Base-by-base conservation (phyloP, 345 rosid genomes). In the Hibiscus tridactylites region DNA sequence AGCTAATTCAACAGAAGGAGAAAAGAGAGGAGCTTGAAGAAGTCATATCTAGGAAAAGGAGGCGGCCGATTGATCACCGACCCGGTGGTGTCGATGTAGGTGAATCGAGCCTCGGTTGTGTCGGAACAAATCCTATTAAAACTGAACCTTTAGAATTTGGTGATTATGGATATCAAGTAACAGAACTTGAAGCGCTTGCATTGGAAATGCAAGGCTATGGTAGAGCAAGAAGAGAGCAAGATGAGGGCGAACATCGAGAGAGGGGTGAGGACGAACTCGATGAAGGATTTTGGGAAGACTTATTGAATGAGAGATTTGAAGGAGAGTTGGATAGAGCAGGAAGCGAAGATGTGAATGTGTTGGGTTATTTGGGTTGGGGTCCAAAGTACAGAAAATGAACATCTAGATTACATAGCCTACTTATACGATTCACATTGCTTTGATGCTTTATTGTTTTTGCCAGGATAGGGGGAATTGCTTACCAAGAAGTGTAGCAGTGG, bases 121-220 rank as follows among this genome's bases (percentile, higher is more conserved):
- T 37, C 2, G 72, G 62, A 7, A 42, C n/a, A 17, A 71, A 29
- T 12, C 61, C 75, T 7, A 74, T 86, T n/a, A 93, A 89, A 72
- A 52, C 46, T 5, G 91, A 87, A 49, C 82, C 88, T 35, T 42
- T 77, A 58, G 96, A 89, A 68, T 74, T 72, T 28, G 79, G 76
- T 21, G 82, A 77, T 29, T 59, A 37, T 17, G 78, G 75, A 28
- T 75, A 69, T 63, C 85, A 71, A 71, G 84, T 87, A 37, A 85
- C 97, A 8, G 97, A 94, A 82, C 83, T 94, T 46, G 96, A 94
- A 77, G 95, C 80, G 16, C 87, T 94, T 44, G 95, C 97, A 26
- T 39, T 91, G 76, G 98, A 93, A 80, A 90, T 94, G 91, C 94
- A 89, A 81, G 96, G 93, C 12, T 63, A 74, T 62, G 82, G 90